Evolutionary conservation across 352 stramenopile genomes (phyloP).

Genomic region (Globisporangium mamillatum): DNA sequence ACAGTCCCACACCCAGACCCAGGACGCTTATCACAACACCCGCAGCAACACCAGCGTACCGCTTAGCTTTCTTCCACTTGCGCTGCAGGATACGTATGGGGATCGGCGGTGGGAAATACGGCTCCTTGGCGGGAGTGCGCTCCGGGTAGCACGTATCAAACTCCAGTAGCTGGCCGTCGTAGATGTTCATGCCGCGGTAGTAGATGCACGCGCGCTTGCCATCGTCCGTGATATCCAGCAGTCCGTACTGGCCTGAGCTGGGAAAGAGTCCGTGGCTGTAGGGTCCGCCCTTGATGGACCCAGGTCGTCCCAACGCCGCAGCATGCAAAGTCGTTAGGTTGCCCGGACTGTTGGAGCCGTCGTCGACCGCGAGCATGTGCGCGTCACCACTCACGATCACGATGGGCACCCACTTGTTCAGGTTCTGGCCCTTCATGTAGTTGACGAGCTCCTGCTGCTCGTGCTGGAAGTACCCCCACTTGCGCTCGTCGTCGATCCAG

Average conservation of each 20-base stretch:
- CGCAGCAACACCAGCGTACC: neutral
- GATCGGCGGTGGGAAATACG: constrained; percentile 68
- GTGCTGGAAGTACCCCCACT: constrained; percentile 84
- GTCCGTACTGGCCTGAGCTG: constrained; percentile 72
- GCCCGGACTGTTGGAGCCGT: constrained; percentile 67
- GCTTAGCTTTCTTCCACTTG: constrained; percentile 55
- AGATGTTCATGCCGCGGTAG: constrained; percentile 64
- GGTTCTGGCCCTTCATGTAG: constrained; percentile 59
- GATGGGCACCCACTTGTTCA: constrained; percentile 71
- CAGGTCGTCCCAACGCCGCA: constrained; percentile 72
- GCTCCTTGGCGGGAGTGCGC: constrained; percentile 42
- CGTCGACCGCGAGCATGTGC: constrained; percentile 88
- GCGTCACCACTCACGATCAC: constrained; percentile 86
- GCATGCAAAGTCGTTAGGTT: constrained; percentile 81
- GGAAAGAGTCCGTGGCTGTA: constrained; percentile 85
- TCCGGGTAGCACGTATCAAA: constrained; percentile 76
- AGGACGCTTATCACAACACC: neutral
- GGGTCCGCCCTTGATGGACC: constrained; percentile 82
- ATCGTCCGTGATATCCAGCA: constrained; percentile 82
- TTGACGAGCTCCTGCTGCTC: constrained; percentile 78
- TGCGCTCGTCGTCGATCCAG: constrained; percentile 82
- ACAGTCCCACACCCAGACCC: neutral
- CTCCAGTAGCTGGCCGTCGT: constrained; percentile 57
- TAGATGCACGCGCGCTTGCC: constrained; percentile 60
- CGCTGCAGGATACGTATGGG: constrained; percentile 52